Evolutionary conservation across 2,329 filamentous ascomycete species (phyloP).

Genomic region (Trichoderma polysporum): DNA sequence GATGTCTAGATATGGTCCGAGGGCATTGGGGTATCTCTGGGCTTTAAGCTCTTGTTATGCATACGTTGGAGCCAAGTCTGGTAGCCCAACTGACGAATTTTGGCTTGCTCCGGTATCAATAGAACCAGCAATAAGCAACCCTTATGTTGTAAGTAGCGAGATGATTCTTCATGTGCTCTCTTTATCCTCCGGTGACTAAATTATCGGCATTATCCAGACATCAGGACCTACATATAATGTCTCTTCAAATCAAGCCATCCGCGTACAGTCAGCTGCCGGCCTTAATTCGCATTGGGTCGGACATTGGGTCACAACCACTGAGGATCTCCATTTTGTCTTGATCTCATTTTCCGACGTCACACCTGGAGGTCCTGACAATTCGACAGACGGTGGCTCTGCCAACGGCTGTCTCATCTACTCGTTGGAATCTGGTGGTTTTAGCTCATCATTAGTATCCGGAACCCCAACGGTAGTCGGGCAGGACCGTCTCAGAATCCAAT

Average conservation of each 20-base stretch:
- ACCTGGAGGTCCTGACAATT: background rate
- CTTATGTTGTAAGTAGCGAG: background rate
- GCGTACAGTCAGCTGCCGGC: background rate
- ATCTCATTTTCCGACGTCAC: background rate
- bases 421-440: background rate
- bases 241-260: background rate
- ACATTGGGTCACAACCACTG: background rate
- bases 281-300: constrained; percentile 6
- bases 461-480: background rate
- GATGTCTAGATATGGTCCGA: background rate
- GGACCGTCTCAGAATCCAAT: background rate
- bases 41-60: background rate
- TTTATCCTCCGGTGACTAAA: no score
- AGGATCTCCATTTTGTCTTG: background rate
- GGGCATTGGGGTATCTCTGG: background rate
- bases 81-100: background rate
- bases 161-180: background rate
- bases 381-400: background rate
- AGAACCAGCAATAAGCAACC: background rate
- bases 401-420: background rate
- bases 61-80: no score
- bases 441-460: background rate
- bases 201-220: background rate
- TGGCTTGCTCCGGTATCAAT: background rate
- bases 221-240: background rate